Conservation (phyloP, 2,329 filamentous ascomycete species). For the Teratosphaeria gauchensis region DNA sequence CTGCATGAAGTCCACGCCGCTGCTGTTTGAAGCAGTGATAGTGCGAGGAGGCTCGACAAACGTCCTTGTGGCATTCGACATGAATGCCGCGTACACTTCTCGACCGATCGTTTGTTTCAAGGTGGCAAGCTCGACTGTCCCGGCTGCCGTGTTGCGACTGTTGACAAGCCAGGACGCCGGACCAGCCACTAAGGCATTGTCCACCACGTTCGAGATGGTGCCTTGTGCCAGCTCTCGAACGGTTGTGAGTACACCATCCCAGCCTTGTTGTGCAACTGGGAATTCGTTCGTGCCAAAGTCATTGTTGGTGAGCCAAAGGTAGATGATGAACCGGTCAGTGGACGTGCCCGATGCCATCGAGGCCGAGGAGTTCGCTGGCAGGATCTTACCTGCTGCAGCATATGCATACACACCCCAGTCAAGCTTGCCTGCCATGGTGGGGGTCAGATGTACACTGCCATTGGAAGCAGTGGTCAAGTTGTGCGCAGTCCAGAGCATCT, state of each 20-base stretch:
- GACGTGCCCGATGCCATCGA: conserved; percentile 26
- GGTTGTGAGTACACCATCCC: conserved; percentile 35
- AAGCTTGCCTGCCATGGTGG: conserved; percentile 33
- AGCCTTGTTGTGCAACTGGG: conserved; percentile 34
- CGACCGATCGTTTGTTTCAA: conserved; percentile 32
- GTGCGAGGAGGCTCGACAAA: conserved; percentile 9
- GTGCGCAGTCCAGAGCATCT: conserved; percentile 11
- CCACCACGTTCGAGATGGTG: conserved; percentile 31
- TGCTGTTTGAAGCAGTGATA: not conserved
- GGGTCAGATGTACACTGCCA: conserved; percentile 23
- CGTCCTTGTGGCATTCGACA: conserved; percentile 14
- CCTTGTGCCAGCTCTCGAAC: conserved; percentile 35
- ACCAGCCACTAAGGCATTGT: conserved; percentile 27
- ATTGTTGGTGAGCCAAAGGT: conserved; percentile 37
- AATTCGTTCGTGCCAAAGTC: conserved; percentile 32
- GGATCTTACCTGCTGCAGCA: conserved; percentile 34
- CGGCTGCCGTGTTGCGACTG: not conserved
- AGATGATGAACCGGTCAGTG: conserved; percentile 32
- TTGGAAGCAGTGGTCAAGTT: not conserved
- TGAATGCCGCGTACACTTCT: conserved; percentile 27
- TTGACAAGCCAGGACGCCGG: not conserved
- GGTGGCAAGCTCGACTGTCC: conserved; percentile 27
- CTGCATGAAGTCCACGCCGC: conserved; percentile 7
- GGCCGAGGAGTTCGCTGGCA: conserved; percentile 30
- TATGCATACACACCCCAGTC: conserved; percentile 36